phyloP scores from a whole-genome alignment of 2,329 filamentous ascomycete genomes.

The Blastomyces emzantsi region DNA sequence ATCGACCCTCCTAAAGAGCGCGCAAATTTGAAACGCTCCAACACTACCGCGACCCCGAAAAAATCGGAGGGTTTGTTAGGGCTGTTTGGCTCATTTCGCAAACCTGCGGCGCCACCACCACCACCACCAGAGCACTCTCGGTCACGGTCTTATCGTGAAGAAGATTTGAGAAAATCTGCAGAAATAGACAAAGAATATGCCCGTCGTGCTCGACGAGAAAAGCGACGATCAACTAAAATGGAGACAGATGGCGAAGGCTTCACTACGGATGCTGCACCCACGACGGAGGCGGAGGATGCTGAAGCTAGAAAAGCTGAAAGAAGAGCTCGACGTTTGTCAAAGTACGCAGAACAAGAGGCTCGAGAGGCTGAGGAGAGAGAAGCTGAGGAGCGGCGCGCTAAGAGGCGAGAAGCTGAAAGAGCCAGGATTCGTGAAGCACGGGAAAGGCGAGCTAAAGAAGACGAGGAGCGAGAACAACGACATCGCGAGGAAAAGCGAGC shows the following conservation, averaged over 20 bases:
- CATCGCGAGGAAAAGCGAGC: constrained; percentile 51
- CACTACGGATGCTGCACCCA: constrained; percentile 36
- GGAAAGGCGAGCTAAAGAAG: constrained; percentile 30
- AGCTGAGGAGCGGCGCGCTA: constrained; percentile 36
- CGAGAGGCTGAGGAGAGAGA: constrained; percentile 28
- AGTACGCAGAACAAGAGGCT: constrained; percentile 28
- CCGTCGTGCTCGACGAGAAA: constrained; percentile 29
- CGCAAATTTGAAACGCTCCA: constrained; percentile 50
- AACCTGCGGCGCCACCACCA: constrained; percentile 24
- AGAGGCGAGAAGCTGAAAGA: constrained; percentile 43
- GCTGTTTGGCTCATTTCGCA: constrained; percentile 49
- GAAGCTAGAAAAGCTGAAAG: constrained; percentile 57
- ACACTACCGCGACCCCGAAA: constrained; percentile 49
- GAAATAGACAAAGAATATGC: constrained; percentile 32
- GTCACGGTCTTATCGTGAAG: constrained; percentile 31
- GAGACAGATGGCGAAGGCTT: constrained; percentile 45
- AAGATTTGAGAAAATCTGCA: constrained; percentile 25
- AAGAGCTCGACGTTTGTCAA: constrained; percentile 43
- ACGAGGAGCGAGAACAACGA: constrained; percentile 47
- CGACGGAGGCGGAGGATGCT: constrained; percentile 43
- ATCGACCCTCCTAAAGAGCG: constrained; percentile 42
- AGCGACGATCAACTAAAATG: constrained; percentile 33
- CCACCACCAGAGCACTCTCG: constrained; percentile 29
- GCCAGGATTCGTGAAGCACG: constrained; percentile 35
- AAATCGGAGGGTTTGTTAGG: constrained; percentile 51